phyloP scores from a whole-genome alignment of 495 filamentous ascomycete species.

The Podospora tetraspora region DNA sequence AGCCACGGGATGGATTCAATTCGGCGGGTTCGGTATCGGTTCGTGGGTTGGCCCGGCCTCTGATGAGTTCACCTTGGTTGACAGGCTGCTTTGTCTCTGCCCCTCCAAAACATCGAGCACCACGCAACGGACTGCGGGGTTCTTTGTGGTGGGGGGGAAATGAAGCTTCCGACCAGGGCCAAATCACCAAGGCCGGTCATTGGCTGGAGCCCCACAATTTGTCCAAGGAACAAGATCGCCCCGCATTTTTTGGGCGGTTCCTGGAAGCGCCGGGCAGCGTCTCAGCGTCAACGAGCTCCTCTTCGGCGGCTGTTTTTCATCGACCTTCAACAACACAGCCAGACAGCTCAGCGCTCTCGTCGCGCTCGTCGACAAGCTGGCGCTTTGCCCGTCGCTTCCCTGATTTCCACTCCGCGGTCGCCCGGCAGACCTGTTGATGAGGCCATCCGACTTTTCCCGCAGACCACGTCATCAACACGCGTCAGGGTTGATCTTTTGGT shows the following conservation, averaged over 20 bases:
- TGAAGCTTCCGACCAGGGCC: neutral
- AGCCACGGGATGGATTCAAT: neutral
- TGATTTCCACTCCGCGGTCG: neutral
- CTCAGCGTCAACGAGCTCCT: neutral
- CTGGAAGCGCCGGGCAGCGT: slow-evolving; percentile 1
- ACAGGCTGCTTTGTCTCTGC: neutral
- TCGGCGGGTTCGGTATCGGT: neutral
- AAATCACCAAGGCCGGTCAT: neutral
- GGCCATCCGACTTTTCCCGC: neutral
- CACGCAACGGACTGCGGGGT: slow-evolving; percentile 4
- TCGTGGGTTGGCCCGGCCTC: neutral
- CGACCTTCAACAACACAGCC: neutral
- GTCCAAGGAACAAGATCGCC: neutral
- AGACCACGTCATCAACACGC: neutral
- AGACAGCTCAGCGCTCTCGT: neutral
- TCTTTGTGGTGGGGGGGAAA: neutral
- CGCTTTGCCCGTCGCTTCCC: neutral
- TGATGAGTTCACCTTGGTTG: neutral
- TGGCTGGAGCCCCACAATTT: neutral
- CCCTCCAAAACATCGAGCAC: neutral
- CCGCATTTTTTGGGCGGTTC: neutral
- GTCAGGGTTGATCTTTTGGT: neutral
- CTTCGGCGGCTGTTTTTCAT: neutral
- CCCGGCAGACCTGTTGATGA: neutral
- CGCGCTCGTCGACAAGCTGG: neutral